Conservation (phyloP, 2,329 filamentous ascomycete genomes). For the Fusarium zealandicum region DNA sequence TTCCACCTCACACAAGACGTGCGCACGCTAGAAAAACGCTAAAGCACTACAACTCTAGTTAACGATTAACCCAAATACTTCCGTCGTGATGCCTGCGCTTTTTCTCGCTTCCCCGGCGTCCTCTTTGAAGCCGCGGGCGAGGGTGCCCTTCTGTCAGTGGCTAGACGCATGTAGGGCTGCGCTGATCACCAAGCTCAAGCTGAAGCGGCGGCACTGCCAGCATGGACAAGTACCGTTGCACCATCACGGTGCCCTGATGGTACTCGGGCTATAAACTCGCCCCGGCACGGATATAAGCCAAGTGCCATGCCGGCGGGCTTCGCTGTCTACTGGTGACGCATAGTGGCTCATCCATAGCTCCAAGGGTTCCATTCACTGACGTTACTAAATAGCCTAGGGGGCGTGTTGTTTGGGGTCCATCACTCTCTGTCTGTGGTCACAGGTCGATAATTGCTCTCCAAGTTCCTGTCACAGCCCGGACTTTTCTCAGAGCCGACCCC, state of each 20-base stretch:
- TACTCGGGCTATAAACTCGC: slow-evolving; percentile 2
- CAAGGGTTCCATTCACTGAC: too few species aligned
- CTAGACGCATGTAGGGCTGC: slow-evolving; percentile 22
- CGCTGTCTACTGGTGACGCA: slow-evolving; percentile 19
- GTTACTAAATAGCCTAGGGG: neutral
- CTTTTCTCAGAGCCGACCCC: slow-evolving; percentile 39
- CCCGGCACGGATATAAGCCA: slow-evolving; percentile 27
- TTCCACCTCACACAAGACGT: slow-evolving; percentile 12
- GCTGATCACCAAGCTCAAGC: slow-evolving; percentile 15
- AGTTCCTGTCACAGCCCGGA: slow-evolving; percentile 35
- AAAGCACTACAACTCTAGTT: slow-evolving; percentile 1
- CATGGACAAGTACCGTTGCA: slow-evolving; percentile 1
- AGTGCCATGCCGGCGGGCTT: slow-evolving; percentile 16
- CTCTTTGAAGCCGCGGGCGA: slow-evolving; percentile 6
- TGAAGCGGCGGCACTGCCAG: slow-evolving; percentile 16
- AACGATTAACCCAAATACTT: too few species aligned
- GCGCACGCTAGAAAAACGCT: slow-evolving; percentile 1
- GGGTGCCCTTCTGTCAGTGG: slow-evolving; percentile 6
- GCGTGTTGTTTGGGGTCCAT: slow-evolving; percentile 8
- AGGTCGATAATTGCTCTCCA: neutral
- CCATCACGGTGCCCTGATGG: neutral
- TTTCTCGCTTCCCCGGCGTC: slow-evolving; percentile 15
- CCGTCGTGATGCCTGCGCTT: too few species aligned
- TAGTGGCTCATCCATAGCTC: slow-evolving; percentile 1
- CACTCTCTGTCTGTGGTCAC: slow-evolving; percentile 14